Percentiles rank a stretch among this genome's conserved stretches.
These are phyloP conservation scores for Lactarius hengduanensis DNA, from an alignment of 768 basidiomycete genomes.

Conservation along the genomic window DNA sequence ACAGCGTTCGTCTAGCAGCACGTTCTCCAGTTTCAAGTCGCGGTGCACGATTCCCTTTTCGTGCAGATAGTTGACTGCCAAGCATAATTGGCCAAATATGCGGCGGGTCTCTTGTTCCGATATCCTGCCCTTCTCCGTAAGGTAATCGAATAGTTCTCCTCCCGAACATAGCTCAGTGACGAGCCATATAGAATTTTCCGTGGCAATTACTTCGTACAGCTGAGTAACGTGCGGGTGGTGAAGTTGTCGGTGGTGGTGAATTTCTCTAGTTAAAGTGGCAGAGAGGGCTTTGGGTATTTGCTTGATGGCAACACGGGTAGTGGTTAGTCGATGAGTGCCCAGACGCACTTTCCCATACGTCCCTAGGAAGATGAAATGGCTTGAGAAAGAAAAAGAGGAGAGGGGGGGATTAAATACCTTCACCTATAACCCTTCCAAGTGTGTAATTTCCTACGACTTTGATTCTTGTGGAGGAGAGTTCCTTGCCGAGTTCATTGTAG, in stretches of 20 bases:
- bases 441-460: conserved; percentile 95
- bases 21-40: conserved; percentile 96
- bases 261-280: conserved; percentile 89
- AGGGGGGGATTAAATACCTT: conserved; percentile 56
- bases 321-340: conserved; percentile 91
- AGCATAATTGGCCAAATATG: conserved; percentile 94
- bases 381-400: background rate
- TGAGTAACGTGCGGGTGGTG: conserved; percentile 96
- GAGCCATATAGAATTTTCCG: conserved; percentile 94
- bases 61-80: conserved; percentile 92
- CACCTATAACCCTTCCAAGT: conserved; percentile 89
- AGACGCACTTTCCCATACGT: conserved; percentile 95
- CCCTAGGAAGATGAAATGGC: conserved; percentile 46
- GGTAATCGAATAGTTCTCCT: conserved; percentile 97
- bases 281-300: conserved; percentile 96
- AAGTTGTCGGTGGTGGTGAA: conserved; percentile 95
- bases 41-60: conserved; percentile 92
- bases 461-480: conserved; percentile 86
- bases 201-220: conserved; percentile 97
- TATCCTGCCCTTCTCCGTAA: conserved; percentile 90
- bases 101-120: conserved; percentile 79
- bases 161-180: conserved; percentile 96
- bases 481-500: conserved; percentile 96
- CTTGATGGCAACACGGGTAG: conserved; percentile 92
- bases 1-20: conserved; percentile 86